These are phyloP conservation scores for Tuber melanosporum DNA, from an alignment of 495 filamentous ascomycete species.

Conservation along the genomic window DNA sequence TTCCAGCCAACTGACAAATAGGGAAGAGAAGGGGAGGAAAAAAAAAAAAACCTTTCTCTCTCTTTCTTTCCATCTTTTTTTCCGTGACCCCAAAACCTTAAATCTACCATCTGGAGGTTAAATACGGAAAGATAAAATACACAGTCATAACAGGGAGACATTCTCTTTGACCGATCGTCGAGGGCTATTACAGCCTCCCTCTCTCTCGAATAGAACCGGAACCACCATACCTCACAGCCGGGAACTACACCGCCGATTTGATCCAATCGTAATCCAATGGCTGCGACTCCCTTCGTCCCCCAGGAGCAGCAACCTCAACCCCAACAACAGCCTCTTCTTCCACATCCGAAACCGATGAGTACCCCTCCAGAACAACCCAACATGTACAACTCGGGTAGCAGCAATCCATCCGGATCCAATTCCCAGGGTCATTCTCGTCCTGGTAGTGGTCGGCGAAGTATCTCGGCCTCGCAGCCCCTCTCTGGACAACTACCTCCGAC, in stretches of 20 bases:
- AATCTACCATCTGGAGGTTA: neutral
- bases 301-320: constrained; percentile 26
- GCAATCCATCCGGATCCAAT: constrained; percentile 30
- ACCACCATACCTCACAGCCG: neutral
- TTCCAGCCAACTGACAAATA: neutral
- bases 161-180: neutral
- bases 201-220: neutral
- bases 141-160: neutral
- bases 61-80: constrained; percentile 1
- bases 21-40: neutral
- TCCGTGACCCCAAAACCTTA: neutral
- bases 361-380: constrained; percentile 32
- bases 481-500: constrained; percentile 30
- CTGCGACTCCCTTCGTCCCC: constrained; percentile 33
- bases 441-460: constrained; percentile 32
- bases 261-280: constrained; percentile 29
- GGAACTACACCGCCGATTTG: constrained; percentile 1
- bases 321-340: constrained; percentile 25
- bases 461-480: constrained; percentile 37
- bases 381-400: constrained; percentile 29
- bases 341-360: constrained; percentile 28
- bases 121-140: neutral
- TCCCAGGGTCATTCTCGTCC: constrained; percentile 37
- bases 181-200: neutral
- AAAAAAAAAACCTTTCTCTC: neutral